Percentiles rank a stretch among this genome's conserved stretches.
Conservation (phyloP, 1,139 yeast genomes). For the Yamadazyma buinensis region DNA sequence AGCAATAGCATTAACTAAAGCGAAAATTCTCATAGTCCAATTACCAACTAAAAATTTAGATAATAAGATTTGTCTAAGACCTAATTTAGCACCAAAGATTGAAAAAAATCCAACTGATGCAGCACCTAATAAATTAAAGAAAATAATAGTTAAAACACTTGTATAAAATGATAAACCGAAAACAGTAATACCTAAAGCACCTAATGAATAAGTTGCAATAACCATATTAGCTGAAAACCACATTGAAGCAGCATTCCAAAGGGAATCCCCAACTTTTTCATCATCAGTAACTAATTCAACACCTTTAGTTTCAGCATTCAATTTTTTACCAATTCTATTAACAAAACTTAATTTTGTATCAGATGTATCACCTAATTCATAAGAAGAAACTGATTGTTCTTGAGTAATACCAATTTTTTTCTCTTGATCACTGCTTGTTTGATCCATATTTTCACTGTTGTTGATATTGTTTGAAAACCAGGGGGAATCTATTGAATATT, state of each 20-base stretch:
- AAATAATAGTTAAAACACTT: conserved; percentile 56
- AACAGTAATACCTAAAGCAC: conserved; percentile 70
- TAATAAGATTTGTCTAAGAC: conserved; percentile 84
- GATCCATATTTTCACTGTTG: no score
- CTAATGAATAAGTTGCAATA: conserved; percentile 77
- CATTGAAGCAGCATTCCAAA: conserved; percentile 77
- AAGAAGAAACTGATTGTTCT: conserved; percentile 2
- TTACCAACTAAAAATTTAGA: conserved; percentile 79
- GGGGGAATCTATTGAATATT: no score
- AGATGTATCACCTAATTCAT: conserved; percentile 2
- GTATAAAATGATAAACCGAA: conserved; percentile 63
- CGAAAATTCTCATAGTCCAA: conserved; percentile 70
- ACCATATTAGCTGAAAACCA: conserved; percentile 93
- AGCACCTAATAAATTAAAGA: conserved; percentile 71
- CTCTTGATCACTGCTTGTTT: conserved; percentile 3
- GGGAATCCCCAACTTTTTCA: conserved; percentile 57
- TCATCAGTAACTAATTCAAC: conserved; percentile 66
- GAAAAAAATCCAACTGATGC: conserved; percentile 81
- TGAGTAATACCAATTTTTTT: conserved; percentile 1
- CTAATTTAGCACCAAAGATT: conserved; percentile 77
- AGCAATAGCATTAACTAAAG: conserved; percentile 74
- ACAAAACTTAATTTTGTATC: conserved; percentile 13
- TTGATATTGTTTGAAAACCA: neutral
- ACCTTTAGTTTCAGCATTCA: conserved; percentile 64
- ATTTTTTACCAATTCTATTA: conserved; percentile 28